Percentiles rank a stretch among this genome's conserved stretches.
phyloP scores from a whole-genome alignment of 169 alveolate species.

The Sarcocystis neurona region DNA sequence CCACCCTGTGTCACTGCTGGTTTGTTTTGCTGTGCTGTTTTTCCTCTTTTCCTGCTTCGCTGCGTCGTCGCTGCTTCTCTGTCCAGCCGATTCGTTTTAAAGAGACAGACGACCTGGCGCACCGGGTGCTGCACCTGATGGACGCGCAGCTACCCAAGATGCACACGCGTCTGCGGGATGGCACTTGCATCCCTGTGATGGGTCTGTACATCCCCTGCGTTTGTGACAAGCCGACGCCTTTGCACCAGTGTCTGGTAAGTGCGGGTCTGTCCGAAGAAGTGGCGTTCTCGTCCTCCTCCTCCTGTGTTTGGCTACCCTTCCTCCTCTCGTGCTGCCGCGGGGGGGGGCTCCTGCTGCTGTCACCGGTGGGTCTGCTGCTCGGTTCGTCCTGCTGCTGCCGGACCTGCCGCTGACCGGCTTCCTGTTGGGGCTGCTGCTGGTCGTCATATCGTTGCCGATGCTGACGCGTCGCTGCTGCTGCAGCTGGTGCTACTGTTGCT shows the following conservation, averaged over 20 bases:
- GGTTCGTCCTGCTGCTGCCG: not conserved
- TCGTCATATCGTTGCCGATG: not conserved
- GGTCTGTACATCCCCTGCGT: conserved; percentile 81
- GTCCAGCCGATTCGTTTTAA: conserved; percentile 74
- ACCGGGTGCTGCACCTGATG: conserved; percentile 88
- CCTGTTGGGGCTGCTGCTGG: not conserved
- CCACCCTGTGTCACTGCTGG: conserved; percentile 16
- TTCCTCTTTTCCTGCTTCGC: not conserved
- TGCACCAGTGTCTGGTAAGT: conserved; percentile 61
- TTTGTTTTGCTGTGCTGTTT: not conserved
- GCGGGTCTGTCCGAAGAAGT: not conserved
- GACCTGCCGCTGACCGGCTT: not conserved
- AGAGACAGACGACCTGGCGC: conserved; percentile 87
- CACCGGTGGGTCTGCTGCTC: not conserved
- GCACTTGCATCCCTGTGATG: conserved; percentile 88
- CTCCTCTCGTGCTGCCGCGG: not conserved
- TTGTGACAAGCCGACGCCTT: conserved; percentile 85
- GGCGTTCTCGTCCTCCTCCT: no score
- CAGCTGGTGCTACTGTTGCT: conserved; percentile 5
- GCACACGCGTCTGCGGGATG: conserved; percentile 92
- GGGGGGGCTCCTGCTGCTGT: no score
- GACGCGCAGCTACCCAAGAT: conserved; percentile 86
- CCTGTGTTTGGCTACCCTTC: no score
- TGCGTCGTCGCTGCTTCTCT: not conserved
- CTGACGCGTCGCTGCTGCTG: no score